Percentiles rank a stretch among this genome's conserved stretches.
These are phyloP conservation scores for Avena sativa DNA, from an alignment of 176 grass and related monocot species.

Conservation along the genomic window DNA sequence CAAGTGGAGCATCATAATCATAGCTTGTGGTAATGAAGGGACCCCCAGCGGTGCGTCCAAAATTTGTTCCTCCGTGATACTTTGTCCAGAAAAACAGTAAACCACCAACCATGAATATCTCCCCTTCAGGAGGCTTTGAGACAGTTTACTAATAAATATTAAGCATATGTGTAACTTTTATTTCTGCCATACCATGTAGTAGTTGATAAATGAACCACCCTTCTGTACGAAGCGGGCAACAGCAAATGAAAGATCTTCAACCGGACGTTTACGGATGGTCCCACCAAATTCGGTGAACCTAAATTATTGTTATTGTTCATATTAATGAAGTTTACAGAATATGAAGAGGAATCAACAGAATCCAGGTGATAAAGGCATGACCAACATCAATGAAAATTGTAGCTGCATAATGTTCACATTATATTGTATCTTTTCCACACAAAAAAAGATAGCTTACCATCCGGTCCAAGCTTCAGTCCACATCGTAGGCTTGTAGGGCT, in stretches of 20 bases:
- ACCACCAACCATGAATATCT: conserved; percentile 21
- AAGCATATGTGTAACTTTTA: conserved; percentile 5
- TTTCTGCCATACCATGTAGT: conserved; percentile 83
- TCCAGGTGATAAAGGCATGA: neutral
- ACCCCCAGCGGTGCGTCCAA: conserved; percentile 92
- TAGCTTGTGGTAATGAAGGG: conserved; percentile 99
- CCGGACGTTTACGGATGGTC: conserved; percentile 83
- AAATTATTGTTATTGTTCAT: conserved; percentile 4
- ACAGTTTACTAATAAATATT: neutral
- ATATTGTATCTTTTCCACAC: neutral
- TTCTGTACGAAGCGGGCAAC: conserved; percentile 97
- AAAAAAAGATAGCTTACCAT: conserved; percentile 59
- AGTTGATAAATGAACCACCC: conserved; percentile 99
- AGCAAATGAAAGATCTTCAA: conserved; percentile 89
- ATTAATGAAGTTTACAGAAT: conserved; percentile 30
- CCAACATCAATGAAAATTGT: neutral
- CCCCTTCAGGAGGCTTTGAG: neutral
- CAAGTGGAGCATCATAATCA: conserved; percentile 98
- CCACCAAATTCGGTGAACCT: conserved; percentile 99
- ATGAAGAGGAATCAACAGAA: conserved; percentile 18
- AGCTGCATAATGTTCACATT: conserved; percentile 8
- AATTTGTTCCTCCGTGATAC: conserved; percentile 99
- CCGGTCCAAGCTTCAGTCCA: conserved; percentile 99
- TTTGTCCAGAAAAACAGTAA: conserved; percentile 44
- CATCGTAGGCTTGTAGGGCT: conserved; percentile 88